Conservation (phyloP, 1,284 basidiomycete genomes). For the Vanrija sp. region DNA sequence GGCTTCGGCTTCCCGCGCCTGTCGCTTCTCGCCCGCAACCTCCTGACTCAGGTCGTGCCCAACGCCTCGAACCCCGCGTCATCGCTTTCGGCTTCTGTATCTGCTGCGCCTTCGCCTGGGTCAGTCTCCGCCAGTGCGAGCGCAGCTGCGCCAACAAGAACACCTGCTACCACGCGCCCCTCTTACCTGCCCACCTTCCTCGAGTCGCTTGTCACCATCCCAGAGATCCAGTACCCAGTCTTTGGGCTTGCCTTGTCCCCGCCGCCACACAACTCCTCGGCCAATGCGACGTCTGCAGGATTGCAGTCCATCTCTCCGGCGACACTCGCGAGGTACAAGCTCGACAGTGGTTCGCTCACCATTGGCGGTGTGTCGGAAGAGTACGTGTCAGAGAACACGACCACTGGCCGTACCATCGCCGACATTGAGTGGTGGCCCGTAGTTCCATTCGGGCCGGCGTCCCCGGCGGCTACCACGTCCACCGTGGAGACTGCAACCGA, state of each 20-base stretch:
- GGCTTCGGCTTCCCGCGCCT: constrained; percentile 49
- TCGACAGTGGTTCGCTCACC: constrained; percentile 28
- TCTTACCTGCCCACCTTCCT: constrained; percentile 37
- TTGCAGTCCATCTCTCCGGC: constrained; percentile 8
- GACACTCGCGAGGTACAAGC: constrained; percentile 17
- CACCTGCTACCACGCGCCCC: background rate
- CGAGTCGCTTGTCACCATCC: constrained; percentile 29
- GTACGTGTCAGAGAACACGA: constrained; percentile 24
- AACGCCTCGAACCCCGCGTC: background rate
- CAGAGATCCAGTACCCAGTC: constrained; percentile 33
- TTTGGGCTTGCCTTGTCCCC: constrained; percentile 35
- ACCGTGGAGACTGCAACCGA: background rate
- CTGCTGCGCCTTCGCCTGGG: no score
- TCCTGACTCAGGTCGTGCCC: constrained; percentile 6
- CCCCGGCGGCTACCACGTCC: background rate
- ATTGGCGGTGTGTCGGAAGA: constrained; percentile 38
- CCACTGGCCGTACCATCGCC: constrained; percentile 23
- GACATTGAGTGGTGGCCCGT: constrained; percentile 43
- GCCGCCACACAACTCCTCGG: constrained; percentile 4
- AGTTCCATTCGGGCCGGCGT: constrained; percentile 29
- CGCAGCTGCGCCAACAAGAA: constrained; percentile 5
- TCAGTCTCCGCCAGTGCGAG: background rate
- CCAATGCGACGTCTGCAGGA: constrained; percentile 7
- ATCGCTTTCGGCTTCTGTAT: no score
- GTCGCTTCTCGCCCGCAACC: constrained; percentile 19